phyloP scores from a whole-genome alignment of 1,284 basidiomycete species.

The Stereum hirsutum region DNA sequence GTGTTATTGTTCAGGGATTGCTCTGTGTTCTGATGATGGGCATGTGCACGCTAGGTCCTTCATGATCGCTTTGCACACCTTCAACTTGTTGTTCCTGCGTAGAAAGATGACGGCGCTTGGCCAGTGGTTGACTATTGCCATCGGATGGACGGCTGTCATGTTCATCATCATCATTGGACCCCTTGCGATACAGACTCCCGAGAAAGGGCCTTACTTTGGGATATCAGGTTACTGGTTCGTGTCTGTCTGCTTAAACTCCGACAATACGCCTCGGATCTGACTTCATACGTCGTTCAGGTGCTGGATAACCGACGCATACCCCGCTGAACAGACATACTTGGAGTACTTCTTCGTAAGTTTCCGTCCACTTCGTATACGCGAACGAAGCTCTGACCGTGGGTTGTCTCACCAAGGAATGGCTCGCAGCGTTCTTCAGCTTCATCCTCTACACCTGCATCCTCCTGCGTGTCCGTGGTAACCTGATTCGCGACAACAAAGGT shows the following conservation, averaged over 20 bases:
- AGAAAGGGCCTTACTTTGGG: slow-evolving; percentile 31
- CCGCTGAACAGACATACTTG: slow-evolving; percentile 27
- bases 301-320: slow-evolving; percentile 37
- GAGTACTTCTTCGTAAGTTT: slow-evolving; percentile 40
- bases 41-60: slow-evolving; percentile 23
- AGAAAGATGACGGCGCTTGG: slow-evolving; percentile 13
- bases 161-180: slow-evolving; percentile 29
- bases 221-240: slow-evolving; percentile 31
- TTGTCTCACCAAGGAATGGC: slow-evolving; percentile 20
- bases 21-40: background rate
- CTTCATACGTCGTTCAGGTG: slow-evolving; percentile 22
- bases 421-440: slow-evolving; percentile 23
- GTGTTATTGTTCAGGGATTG: background rate
- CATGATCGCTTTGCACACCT: slow-evolving; percentile 29
- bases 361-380: background rate
- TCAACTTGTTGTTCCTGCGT: slow-evolving; percentile 32
- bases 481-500: slow-evolving; percentile 17
- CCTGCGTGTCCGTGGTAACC: slow-evolving; percentile 31
- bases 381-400: background rate
- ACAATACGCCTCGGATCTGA: background rate
- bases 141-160: slow-evolving; percentile 26
- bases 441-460: slow-evolving; percentile 26
- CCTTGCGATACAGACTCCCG: slow-evolving; percentile 21
- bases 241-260: background rate
- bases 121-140: slow-evolving; percentile 19